Conservation (phyloP, 352 stramenopile genomes). For the Phytophthora idaei region DNA sequence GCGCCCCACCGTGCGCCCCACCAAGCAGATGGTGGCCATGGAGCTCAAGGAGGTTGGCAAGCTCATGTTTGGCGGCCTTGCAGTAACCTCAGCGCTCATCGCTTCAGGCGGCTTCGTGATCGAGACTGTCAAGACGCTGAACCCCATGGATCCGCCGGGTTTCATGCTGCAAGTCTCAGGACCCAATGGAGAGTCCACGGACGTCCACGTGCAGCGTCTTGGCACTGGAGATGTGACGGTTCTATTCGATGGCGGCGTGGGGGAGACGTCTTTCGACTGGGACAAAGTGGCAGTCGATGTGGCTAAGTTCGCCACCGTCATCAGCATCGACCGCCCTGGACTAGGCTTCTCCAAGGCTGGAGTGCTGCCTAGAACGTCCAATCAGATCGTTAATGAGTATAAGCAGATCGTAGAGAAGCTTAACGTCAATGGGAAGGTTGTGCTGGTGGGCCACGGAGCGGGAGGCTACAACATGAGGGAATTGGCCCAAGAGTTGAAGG, state of each 20-base stretch:
- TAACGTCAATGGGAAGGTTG: conserved; percentile 56
- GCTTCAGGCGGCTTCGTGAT: conserved; percentile 69
- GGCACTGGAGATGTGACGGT: conserved; percentile 63
- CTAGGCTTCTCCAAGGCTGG: conserved; percentile 69
- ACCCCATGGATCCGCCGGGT: conserved; percentile 56
- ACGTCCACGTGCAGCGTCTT: conserved; percentile 60
- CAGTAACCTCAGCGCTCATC: conserved; percentile 47
- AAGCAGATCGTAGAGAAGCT: conserved; percentile 59
- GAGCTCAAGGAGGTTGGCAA: conserved; percentile 72
- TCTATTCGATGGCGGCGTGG: conserved; percentile 74
- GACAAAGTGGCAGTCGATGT: conserved; percentile 70
- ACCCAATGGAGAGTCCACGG: conserved; percentile 39
- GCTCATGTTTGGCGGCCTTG: conserved; percentile 59
- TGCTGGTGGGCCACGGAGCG: conserved; percentile 75
- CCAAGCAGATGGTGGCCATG: conserved; percentile 49
- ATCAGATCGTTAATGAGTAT: conserved; percentile 73
- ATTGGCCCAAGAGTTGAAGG: conserved; percentile 53
- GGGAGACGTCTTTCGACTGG: conserved; percentile 88
- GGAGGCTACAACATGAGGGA: conserved; percentile 86
- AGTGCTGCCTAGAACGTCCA: conserved; percentile 52
- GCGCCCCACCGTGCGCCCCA: conserved; percentile 32
- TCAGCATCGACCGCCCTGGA: conserved; percentile 76
- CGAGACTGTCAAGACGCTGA: conserved; percentile 67
- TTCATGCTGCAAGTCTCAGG: conserved; percentile 52
- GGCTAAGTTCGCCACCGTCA: conserved; percentile 54